Evolutionary conservation across 306 rosid species (phyloP).

Genomic region (Rosa lucieae): DNA sequence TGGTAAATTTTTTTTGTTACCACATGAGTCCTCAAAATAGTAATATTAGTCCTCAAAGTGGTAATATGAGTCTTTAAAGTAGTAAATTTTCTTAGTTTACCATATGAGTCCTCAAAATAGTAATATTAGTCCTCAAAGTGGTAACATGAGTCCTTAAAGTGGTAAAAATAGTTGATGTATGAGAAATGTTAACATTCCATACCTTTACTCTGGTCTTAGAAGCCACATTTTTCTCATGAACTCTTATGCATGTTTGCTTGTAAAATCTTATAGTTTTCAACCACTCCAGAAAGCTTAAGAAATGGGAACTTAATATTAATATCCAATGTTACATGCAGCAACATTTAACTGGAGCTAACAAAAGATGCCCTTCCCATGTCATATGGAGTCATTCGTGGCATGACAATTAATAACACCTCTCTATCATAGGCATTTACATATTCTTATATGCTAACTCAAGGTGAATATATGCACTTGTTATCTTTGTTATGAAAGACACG

Average conservation of each 20-base stretch:
- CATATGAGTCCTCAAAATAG: too few relatives aligned
- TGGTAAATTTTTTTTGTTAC: too few relatives aligned
- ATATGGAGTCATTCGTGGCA: slow-evolving; percentile 69
- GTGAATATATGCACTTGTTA: neutral
- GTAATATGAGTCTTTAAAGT: too few relatives aligned
- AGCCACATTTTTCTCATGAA: slow-evolving; percentile 97
- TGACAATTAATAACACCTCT: neutral
- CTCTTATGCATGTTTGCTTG: slow-evolving; percentile 74
- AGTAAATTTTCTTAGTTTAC: too few relatives aligned
- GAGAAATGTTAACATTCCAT: too few relatives aligned
- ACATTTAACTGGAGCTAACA: slow-evolving; percentile 34
- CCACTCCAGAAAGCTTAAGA: slow-evolving; percentile 67
- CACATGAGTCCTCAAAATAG: too few relatives aligned
- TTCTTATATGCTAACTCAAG: neutral
- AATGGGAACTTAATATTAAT: slow-evolving; percentile 27
- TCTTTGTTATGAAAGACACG: neutral
- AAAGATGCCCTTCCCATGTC: slow-evolving; percentile 87
- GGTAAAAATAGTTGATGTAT: too few relatives aligned
- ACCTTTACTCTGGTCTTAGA: slow-evolving; percentile 73
- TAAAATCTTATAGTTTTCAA: slow-evolving; percentile 72
- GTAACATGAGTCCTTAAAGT: too few relatives aligned
- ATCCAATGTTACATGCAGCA: slow-evolving; percentile 21
- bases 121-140: too few relatives aligned
- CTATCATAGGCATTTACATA: neutral
- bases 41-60: too few relatives aligned